These are phyloP conservation scores for Neurospora cerealis DNA, from an alignment of 495 filamentous ascomycete species.

Conservation along the genomic window DNA sequence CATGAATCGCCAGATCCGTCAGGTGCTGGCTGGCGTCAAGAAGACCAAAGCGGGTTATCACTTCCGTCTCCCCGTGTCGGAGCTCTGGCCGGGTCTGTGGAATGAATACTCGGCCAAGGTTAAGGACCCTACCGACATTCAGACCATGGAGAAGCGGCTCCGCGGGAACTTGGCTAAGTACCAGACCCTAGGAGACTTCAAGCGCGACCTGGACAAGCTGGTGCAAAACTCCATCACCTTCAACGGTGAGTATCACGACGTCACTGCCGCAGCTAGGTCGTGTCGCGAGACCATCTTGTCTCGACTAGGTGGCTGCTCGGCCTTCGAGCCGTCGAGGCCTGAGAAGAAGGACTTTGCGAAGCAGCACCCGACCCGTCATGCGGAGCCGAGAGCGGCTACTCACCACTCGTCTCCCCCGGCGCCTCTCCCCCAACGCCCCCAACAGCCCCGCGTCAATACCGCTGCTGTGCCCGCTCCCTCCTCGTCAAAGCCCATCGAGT, in stretches of 20 bases:
- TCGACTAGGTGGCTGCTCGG: slow-evolving; percentile 41
- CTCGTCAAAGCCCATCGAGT: slow-evolving; percentile 25
- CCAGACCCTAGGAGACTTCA: slow-evolving; percentile 49
- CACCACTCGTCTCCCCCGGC: slow-evolving; percentile 37
- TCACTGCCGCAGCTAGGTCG: slow-evolving; percentile 51
- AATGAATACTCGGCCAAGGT: slow-evolving; percentile 63
- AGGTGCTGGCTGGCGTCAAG: slow-evolving; percentile 59
- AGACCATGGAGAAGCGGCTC: slow-evolving; percentile 69
- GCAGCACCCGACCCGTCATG: slow-evolving; percentile 38
- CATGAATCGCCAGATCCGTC: slow-evolving; percentile 36
- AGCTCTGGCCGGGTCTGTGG: slow-evolving; percentile 38
- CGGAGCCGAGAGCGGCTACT: slow-evolving; percentile 29
- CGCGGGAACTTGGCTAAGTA: slow-evolving; percentile 59
- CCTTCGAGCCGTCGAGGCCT: slow-evolving; percentile 38
- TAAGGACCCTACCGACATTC: slow-evolving; percentile 70
- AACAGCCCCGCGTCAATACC: slow-evolving; percentile 16
- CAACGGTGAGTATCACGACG: slow-evolving; percentile 68
- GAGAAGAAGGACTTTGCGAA: slow-evolving; percentile 45
- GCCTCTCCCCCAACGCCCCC: slow-evolving; percentile 15
- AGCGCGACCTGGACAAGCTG: slow-evolving; percentile 63
- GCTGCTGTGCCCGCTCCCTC: slow-evolving; percentile 1
- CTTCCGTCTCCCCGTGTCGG: slow-evolving; percentile 64
- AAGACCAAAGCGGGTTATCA: slow-evolving; percentile 64
- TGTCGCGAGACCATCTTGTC: slow-evolving; percentile 52
- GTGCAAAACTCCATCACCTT: slow-evolving; percentile 66